phyloP scores from a whole-genome alignment of 1,139 yeast genomes.

The Wickerhamiella pararugosa region DNA sequence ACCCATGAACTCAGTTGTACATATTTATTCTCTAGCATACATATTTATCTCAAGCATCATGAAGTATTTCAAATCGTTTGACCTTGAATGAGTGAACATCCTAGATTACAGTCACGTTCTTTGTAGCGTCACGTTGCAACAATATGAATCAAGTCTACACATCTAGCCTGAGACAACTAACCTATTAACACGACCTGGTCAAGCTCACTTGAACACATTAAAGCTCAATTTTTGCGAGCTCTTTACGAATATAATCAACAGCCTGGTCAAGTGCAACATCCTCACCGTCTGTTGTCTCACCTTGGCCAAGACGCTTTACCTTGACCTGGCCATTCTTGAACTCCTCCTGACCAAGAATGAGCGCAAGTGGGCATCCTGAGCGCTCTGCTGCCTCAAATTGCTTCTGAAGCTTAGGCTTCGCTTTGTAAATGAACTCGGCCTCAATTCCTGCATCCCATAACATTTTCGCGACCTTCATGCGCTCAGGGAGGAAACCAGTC shows the following conservation, averaged over 20 bases:
- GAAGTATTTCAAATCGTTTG: too few species aligned
- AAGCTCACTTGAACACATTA: too few species aligned
- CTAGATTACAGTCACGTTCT: too few species aligned
- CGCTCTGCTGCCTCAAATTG: constrained; percentile 97
- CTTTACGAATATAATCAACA: constrained; percentile 38
- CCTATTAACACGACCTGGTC: too few species aligned
- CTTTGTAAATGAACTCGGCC: constrained; percentile 79
- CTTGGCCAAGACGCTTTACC: constrained; percentile 71
- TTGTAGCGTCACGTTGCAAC: too few species aligned
- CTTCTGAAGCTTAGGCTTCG: constrained; percentile 85
- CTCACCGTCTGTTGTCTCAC: constrained; percentile 64
- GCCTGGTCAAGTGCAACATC: constrained; percentile 48
- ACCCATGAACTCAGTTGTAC: too few species aligned
- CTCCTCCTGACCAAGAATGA: constrained; percentile 91
- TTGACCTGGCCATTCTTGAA: constrained; percentile 65
- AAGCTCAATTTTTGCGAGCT: constrained; percentile 26
- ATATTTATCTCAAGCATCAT: too few species aligned
- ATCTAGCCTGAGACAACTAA: too few species aligned
- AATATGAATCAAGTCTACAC: too few species aligned
- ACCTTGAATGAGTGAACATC: too few species aligned
- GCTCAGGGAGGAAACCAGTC: constrained; percentile 81
- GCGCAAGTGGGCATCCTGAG: constrained; percentile 80
- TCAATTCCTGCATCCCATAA: constrained; percentile 85
- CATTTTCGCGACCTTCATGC: constrained; percentile 69
- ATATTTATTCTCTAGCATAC: too few species aligned